Conservation (phyloP, 169 alveolate genomes). For the Plasmodium billcollinsi region DNA sequence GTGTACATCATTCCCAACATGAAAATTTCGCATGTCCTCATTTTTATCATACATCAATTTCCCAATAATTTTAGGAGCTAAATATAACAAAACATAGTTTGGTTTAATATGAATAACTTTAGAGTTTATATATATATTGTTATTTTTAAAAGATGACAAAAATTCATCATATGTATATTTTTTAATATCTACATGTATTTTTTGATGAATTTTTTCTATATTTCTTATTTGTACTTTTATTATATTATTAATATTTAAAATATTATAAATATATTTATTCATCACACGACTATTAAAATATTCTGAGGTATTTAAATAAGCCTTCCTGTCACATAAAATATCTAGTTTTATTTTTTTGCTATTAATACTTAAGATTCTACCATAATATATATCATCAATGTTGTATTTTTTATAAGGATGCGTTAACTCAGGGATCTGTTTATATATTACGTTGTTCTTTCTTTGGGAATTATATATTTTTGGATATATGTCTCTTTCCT, state of each 20-base stretch:
- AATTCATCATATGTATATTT: slow-evolving; percentile 50
- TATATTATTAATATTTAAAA: slow-evolving; percentile 50
- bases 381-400: slow-evolving; percentile 60
- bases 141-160: slow-evolving; percentile 51
- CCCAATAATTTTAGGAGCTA: slow-evolving; percentile 58
- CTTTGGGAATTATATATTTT: neutral
- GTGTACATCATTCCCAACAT: slow-evolving; percentile 9
- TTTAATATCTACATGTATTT: slow-evolving; percentile 36
- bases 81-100: slow-evolving; percentile 20
- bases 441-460: slow-evolving; percentile 30
- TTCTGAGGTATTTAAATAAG: slow-evolving; percentile 60
- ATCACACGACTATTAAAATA: slow-evolving; percentile 11
- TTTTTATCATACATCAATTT: slow-evolving; percentile 11
- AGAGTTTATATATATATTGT: slow-evolving; percentile 7
- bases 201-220: slow-evolving; percentile 39
- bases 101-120: slow-evolving; percentile 10
- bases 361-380: slow-evolving; percentile 55
- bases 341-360: slow-evolving; percentile 38
- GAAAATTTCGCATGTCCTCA: slow-evolving; percentile 6
- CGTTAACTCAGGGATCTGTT: slow-evolving; percentile 18
- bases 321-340: slow-evolving; percentile 71
- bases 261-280: slow-evolving; percentile 26
- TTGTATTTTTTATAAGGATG: slow-evolving; percentile 52
- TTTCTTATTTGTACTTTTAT: slow-evolving; percentile 45
- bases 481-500: no score